A percentile compares a stretch with the other conserved stretches of the same genome.
These are phyloP conservation scores for Nitzschia putrida DNA, from an alignment of 108 stramenopile species.

Conservation along the genomic window DNA sequence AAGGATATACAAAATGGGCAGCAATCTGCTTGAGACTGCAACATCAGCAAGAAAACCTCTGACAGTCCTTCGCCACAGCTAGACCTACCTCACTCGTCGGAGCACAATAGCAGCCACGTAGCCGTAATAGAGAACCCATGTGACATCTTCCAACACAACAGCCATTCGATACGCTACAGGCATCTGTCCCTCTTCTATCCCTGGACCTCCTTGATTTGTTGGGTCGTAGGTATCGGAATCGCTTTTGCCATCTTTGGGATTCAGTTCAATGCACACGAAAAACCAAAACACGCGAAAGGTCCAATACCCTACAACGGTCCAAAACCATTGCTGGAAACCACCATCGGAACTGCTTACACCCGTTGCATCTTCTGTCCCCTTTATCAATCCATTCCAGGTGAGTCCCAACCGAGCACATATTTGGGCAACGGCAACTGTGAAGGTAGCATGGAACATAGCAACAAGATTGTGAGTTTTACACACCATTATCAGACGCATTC, in stretches of 20 bases:
- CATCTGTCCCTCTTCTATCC: not conserved
- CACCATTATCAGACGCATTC: too few species aligned
- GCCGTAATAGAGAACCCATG: not conserved
- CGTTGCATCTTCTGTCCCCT: not conserved
- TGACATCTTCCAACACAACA: not conserved
- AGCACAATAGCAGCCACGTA: not conserved
- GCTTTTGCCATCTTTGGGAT: not conserved
- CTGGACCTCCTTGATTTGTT: too few species aligned
- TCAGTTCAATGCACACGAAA: slow-evolving; percentile 2
- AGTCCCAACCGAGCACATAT: not conserved
- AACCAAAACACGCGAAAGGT: not conserved
- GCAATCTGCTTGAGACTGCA: too few species aligned
- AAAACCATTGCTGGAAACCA: not conserved
- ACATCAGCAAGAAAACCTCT: not conserved
- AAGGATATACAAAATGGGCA: not conserved
- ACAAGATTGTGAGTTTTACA: too few species aligned
- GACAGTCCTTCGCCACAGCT: not conserved
- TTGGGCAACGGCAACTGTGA: not conserved
- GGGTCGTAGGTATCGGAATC: too few species aligned
- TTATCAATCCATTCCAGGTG: not conserved
- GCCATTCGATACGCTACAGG: not conserved
- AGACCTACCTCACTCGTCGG: not conserved
- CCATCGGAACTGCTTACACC: not conserved
- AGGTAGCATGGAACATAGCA: too few species aligned
- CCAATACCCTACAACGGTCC: not conserved